Evolutionary conservation across 1,139 yeast species (phyloP).

Genomic region (Kurtzmaniella quercitrusa): DNA sequence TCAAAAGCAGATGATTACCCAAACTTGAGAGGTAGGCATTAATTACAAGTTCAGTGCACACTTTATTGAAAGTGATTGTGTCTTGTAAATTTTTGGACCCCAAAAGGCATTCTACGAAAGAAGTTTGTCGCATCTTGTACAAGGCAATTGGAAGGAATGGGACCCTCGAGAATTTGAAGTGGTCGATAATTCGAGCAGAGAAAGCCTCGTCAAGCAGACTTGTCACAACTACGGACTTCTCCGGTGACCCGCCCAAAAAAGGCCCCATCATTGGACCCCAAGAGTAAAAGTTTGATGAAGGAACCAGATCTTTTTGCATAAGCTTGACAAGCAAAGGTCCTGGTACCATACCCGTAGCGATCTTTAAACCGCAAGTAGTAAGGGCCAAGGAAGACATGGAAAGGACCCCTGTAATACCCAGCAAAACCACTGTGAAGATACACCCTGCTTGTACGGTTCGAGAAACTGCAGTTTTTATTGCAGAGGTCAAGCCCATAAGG

Average conservation of each 20-base stretch:
- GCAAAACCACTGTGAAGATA: conserved; percentile 33
- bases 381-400: conserved; percentile 42
- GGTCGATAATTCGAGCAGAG: conserved; percentile 34
- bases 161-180: conserved; percentile 36
- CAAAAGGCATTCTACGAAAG: conserved; percentile 28
- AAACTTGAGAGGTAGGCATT: conserved; percentile 36
- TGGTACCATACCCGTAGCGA: conserved; percentile 38
- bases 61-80: not conserved
- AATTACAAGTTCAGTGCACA: conserved; percentile 32
- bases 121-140: conserved; percentile 38
- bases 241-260: not conserved
- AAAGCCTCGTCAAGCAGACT: conserved; percentile 30
- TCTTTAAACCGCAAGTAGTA: conserved; percentile 38
- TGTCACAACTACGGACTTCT: conserved; percentile 13
- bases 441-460: conserved; percentile 29
- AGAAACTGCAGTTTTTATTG: conserved; percentile 18
- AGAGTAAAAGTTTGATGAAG: not conserved
- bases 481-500: conserved; percentile 20
- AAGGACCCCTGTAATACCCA: conserved; percentile 40
- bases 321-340: conserved; percentile 29
- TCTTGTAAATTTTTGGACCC: conserved; percentile 7
- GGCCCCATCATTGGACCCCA: not conserved
- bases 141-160: conserved; percentile 39
- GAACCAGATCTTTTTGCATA: conserved; percentile 11
- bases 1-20: conserved; percentile 33